Conservation (phyloP, 768 basidiomycete species). For the Lentinus brumalis region DNA sequence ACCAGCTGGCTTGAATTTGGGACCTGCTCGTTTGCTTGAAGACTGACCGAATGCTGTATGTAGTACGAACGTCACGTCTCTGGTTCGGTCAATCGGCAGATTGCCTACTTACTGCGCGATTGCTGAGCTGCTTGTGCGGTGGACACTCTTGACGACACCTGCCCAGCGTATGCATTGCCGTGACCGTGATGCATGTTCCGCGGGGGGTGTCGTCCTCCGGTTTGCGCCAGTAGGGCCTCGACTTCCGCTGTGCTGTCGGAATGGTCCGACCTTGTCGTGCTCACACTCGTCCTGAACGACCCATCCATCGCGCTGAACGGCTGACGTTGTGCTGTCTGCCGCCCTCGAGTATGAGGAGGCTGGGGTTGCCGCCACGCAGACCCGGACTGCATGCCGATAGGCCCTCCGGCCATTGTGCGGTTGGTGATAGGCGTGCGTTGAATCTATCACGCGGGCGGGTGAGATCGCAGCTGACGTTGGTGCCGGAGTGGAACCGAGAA, state of each 20-base stretch:
- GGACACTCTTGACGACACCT: neutral
- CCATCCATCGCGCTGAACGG: constrained; percentile 25
- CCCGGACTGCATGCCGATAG: constrained; percentile 14
- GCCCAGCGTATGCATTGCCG: neutral
- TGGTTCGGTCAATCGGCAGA: neutral
- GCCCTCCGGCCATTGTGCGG: constrained; percentile 39
- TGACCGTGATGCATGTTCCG: constrained; percentile 6
- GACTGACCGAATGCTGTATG: constrained; percentile 3
- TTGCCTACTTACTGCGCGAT: constrained; percentile 1
- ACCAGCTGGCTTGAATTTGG: constrained; percentile 19
- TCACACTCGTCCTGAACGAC: constrained; percentile 28
- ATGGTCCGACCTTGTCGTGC: constrained; percentile 27
- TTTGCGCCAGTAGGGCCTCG: constrained; percentile 56
- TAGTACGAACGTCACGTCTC: neutral
- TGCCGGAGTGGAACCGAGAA: neutral
- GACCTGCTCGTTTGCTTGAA: constrained; percentile 6
- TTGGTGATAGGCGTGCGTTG: constrained; percentile 69
- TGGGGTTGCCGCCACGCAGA: constrained; percentile 34
- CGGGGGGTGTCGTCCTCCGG: constrained; percentile 18
- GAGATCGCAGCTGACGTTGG: neutral
- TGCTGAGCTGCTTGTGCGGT: neutral
- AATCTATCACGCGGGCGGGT: constrained; percentile 46
- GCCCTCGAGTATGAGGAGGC: constrained; percentile 33
- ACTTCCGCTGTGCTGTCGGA: constrained; percentile 72
- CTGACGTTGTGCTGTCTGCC: constrained; percentile 47